These are phyloP conservation scores for Lipomyces yamadae DNA, from an alignment of 805 yeast genomes.

Conservation along the genomic window DNA sequence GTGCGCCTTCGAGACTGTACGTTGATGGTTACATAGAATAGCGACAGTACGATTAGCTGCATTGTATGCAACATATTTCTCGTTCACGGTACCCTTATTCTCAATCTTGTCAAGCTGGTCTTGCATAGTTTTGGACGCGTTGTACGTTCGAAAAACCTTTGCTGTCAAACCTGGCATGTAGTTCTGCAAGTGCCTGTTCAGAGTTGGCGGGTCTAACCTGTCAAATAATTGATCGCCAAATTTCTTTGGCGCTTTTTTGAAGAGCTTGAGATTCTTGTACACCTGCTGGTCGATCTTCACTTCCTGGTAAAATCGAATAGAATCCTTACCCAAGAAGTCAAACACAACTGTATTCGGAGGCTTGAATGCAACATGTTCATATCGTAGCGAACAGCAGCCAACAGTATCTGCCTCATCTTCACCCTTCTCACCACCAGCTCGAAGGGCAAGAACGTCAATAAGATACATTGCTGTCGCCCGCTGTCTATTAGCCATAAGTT, in stretches of 20 bases:
- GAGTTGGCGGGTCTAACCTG: conserved; percentile 77
- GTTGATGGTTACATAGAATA: conserved; percentile 94
- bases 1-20: conserved; percentile 85
- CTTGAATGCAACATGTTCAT: conserved; percentile 80
- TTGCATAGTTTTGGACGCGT: conserved; percentile 96
- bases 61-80: conserved; percentile 83
- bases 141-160: conserved; percentile 95
- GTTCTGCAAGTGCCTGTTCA: conserved; percentile 84
- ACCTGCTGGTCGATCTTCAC: conserved; percentile 92
- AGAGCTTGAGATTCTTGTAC: conserved; percentile 82
- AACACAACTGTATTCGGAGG: conserved; percentile 87
- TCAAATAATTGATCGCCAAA: conserved; percentile 94
- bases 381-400: conserved; percentile 93
- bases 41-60: conserved; percentile 97
- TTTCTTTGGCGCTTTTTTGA: conserved; percentile 84
- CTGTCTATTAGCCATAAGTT: conserved; percentile 83
- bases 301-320: conserved; percentile 88
- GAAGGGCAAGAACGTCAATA: conserved; percentile 88
- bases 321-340: conserved; percentile 95
- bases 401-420: conserved; percentile 99
- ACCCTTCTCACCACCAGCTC: conserved; percentile 98
- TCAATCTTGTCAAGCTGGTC: conserved; percentile 84
- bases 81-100: conserved; percentile 86
- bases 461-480: conserved; percentile 92
- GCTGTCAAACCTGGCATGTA: conserved; percentile 95